phyloP scores from a whole-genome alignment of 768 basidiomycete genomes.

The Mycena chlorophos region DNA sequence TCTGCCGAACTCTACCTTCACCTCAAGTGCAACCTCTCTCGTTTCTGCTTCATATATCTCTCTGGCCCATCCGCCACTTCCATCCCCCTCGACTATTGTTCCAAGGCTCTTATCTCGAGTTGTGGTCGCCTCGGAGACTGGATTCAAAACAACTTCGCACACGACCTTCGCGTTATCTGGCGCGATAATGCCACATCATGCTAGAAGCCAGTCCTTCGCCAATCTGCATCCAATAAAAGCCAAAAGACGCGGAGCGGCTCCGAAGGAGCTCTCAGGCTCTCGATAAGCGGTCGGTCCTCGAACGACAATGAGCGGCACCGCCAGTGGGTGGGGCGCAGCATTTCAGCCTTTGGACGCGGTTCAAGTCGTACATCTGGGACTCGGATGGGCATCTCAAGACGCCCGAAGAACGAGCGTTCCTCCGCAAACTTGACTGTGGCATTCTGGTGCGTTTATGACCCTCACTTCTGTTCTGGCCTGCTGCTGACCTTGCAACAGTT shows the following conservation, averaged over 20 bases:
- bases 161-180: constrained; percentile 6
- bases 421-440: constrained; percentile 29
- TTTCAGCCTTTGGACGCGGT: constrained; percentile 12
- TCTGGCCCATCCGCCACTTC: not conserved
- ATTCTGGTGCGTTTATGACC: constrained; percentile 16
- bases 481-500: constrained; percentile 2
- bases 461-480: not conserved
- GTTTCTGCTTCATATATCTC: too few species aligned
- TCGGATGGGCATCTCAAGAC: constrained; percentile 26
- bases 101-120: not conserved
- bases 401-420: constrained; percentile 22
- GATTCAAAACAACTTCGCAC: not conserved
- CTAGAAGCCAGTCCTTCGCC: not conserved
- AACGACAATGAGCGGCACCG: too few species aligned
- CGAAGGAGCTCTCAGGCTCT: not conserved
- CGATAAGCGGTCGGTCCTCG: not conserved
- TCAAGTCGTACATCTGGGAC: constrained; percentile 28
- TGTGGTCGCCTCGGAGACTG: not conserved
- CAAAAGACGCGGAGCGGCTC: not conserved
- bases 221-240: not conserved
- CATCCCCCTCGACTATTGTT: not conserved
- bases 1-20: too few species aligned
- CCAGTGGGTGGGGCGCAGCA: not conserved
- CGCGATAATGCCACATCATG: constrained; percentile 13
- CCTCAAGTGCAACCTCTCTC: too few species aligned